A percentile compares a stretch with the other conserved stretches of the same genome.
phyloP scores from a whole-genome alignment of 1,139 yeast genomes.

The Wickerhamomyces sp. region DNA sequence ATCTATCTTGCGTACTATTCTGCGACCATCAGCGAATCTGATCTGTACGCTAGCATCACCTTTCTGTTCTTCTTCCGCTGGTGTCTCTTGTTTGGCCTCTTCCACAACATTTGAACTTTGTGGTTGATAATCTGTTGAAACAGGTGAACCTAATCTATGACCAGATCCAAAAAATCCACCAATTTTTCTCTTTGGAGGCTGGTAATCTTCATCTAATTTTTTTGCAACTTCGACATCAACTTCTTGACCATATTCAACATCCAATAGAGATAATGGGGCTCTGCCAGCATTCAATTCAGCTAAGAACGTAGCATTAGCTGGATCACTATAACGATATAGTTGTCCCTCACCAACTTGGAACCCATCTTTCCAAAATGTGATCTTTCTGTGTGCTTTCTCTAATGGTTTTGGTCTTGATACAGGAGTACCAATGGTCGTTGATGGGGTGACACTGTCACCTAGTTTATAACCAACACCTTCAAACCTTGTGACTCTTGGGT shows the following conservation, averaged over 20 bases:
- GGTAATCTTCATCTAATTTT: conserved; percentile 76
- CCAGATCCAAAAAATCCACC: conserved; percentile 84
- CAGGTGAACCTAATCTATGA: conserved; percentile 86
- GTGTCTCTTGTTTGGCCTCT: conserved; percentile 15
- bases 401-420: conserved; percentile 33
- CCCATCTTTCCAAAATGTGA: conserved; percentile 96
- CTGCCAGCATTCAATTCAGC: conserved; percentile 83
- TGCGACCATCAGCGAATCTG: conserved; percentile 78
- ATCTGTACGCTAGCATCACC: conserved; percentile 82
- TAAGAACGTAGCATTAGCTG: conserved; percentile 70
- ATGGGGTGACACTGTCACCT: conserved; percentile 57
- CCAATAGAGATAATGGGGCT: conserved; percentile 82
- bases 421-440: conserved; percentile 28
- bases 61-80: conserved; percentile 29
- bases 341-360: conserved; percentile 92
- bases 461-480: conserved; percentile 77
- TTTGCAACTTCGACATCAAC: conserved; percentile 91
- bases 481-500: conserved; percentile 26
- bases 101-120: conserved; percentile 16
- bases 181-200: conserved; percentile 59
- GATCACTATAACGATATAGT: conserved; percentile 84
- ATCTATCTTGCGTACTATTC: conserved; percentile 59
- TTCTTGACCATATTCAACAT: conserved; percentile 86
- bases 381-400: conserved; percentile 59
- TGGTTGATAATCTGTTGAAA: conserved; percentile 57